These are phyloP conservation scores for Talaromyces sp. DNA, from an alignment of 2,329 filamentous ascomycete genomes.

Conservation along the genomic window DNA sequence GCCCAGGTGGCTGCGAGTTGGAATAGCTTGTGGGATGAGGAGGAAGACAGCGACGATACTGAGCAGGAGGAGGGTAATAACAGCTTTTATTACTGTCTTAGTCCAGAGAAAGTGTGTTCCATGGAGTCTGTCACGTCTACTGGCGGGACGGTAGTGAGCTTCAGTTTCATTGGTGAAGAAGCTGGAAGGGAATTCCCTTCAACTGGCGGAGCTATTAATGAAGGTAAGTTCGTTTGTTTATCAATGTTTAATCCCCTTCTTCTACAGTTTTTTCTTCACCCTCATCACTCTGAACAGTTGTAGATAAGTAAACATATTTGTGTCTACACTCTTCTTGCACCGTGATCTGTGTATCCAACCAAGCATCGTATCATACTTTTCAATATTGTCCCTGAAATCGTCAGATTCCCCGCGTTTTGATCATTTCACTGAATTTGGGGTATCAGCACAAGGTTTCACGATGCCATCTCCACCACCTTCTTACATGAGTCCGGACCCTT, in stretches of 20 bases:
- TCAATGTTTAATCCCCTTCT: background rate
- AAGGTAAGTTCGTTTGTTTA: constrained; percentile 7
- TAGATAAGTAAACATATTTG: background rate
- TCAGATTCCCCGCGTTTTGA: background rate
- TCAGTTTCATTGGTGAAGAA: background rate
- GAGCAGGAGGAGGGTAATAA: constrained; percentile 1
- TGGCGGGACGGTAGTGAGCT: background rate
- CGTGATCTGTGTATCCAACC: background rate
- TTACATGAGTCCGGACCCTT: background rate
- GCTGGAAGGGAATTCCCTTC: background rate
- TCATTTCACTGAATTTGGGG: background rate
- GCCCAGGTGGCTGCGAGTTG: constrained; percentile 8
- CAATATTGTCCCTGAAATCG: background rate
- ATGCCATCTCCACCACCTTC: background rate
- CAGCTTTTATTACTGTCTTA: constrained; percentile 5
- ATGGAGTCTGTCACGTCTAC: constrained; percentile 4
- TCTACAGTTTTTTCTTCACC: background rate
- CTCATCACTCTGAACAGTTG: background rate
- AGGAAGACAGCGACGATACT: background rate
- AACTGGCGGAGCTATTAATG: background rate
- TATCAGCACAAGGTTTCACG: background rate
- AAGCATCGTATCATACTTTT: background rate
- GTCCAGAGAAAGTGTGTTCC: constrained; percentile 4
- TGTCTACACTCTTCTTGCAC: background rate
- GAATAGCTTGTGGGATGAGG: constrained; percentile 15